Evolutionary conservation across 2,329 filamentous ascomycete species (phyloP), one percentile per base, ranked within the genome.

Genomic region (Talaromyces albobiverticillius): DNA sequence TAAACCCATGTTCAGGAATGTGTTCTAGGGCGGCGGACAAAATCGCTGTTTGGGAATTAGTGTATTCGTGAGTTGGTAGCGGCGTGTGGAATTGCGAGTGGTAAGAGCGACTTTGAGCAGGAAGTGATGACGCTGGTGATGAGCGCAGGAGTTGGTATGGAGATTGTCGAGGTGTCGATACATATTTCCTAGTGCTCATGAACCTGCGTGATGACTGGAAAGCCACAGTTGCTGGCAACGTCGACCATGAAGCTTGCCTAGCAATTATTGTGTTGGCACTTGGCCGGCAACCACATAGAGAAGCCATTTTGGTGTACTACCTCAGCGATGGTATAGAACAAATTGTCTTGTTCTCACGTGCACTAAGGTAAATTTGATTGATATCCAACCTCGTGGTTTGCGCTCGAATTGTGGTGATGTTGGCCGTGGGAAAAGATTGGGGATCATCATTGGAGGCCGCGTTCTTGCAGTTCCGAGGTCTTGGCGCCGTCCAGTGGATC

Each of bases 1-100:
- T 89, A 79, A 97, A 99, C 68, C 94, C 94, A 69, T 90, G 82
- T 48, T 80, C 71, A 16, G 91, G 90, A 9, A 97, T 85, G 69
- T 95, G 88, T 26, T 75, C 69, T 20, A 94, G 83, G 16, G 92
- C 88, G n/a, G 90, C 84, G 43, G 87, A 80, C 59, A 99, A 88
- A 67, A 97, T 95, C 54, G 82, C 76, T 41, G 80, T 76, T 77
- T 96, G 90, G 23, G 71, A 68, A 82, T 79, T 58, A 78, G 71
- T 66, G 80, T 84, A 78, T 90, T 95, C 58, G 82, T 73, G 69
- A 23, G 64, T 57, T 25, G 68, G 67, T 25, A 64, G 79, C 34
- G 82, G 76, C 13, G 83, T 78, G 66, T 90, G 87, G 66, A 89
- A 82, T 72, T 85, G 79, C 57, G 89, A 92, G 75, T 94, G 88